Evolutionary conservation across 331 rosid genomes (phyloP), one percentile per base, ranked within the genome.

Genomic region (Quercus tomentella): DNA sequence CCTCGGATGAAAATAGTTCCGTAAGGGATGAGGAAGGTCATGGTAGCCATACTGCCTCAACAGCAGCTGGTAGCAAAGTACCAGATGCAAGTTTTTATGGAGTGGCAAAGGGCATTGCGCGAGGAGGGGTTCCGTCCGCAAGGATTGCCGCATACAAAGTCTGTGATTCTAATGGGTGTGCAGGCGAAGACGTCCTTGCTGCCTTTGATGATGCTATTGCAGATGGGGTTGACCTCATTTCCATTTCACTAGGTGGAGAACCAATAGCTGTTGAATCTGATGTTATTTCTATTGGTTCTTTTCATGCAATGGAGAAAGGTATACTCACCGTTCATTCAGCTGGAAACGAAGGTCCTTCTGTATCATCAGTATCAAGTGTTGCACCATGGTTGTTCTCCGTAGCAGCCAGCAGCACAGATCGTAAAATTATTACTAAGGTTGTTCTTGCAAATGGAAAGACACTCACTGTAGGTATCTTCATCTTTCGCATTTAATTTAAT

Each of bases 311-410:
- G 85, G 78, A 41, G 56, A 72, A 80, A 4, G 89, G 88, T 51
- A 80, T 89, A 45, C 12, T 89, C 30, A 77, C 91, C 1, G 82
- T 81, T 1, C 17, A 31, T 66, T 77, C 89, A 2, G 88, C 84
- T 1, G 91, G 89, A 1, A 89, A 89, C 14, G 3, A 1, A 0
- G 91, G 91, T 23, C 91, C 93, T 41, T 15, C 0, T n/a, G 56
- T 12, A 49, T 22, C 61, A 70, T 75, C 79, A 6, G 9, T 82
- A 2, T n/a, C 0, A 1, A 89, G 82, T 45, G 73, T 83, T 28
- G 43, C 86, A 18, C 93, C 91, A 12, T 89, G 93, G 93, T 49
- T 72, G 9, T 74, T 89, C 76, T 70, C 84, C 4, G 91, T 86
- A 37, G 89, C 89, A 63, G 91, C 93, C 9, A 84, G 84, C 68